These are phyloP conservation scores for Litchi chinensis DNA, from an alignment of 345 rosid genomes.

Conservation along the genomic window DNA sequence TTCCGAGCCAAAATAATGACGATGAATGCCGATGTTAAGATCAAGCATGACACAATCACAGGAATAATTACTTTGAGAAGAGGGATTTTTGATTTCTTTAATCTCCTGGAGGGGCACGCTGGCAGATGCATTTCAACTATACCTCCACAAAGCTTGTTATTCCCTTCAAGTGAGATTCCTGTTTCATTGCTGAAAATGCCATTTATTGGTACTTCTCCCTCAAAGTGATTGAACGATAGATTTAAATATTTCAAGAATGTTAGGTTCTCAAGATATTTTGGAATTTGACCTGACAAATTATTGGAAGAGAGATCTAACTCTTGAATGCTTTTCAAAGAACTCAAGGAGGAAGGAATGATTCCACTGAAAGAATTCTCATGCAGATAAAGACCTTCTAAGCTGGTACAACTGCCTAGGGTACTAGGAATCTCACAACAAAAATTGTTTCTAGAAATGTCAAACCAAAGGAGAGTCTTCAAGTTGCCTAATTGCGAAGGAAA, in stretches of 20 bases:
- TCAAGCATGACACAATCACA: background rate
- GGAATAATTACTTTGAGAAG: background rate
- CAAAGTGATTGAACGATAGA: constrained; percentile 19
- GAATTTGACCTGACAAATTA: constrained; percentile 20
- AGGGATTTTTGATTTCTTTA: constrained; percentile 9
- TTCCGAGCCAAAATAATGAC: background rate
- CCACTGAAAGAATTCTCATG: constrained; percentile 6
- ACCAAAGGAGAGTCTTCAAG: background rate
- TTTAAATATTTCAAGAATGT: background rate
- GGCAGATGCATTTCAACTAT: constrained; percentile 13
- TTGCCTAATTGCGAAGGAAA: constrained; percentile 13
- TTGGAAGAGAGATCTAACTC: constrained; percentile 14
- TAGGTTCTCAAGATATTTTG: background rate
- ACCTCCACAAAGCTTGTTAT: constrained; percentile 18
- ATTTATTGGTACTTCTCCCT: constrained; percentile 24
- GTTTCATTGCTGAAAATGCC: constrained; percentile 15
- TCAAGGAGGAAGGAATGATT: constrained; percentile 19
- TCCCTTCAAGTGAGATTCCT: constrained; percentile 14
- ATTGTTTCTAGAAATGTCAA: background rate
- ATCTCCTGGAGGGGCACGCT: background rate
- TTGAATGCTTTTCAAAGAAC: constrained; percentile 13
- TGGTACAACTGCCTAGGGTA: constrained; percentile 14
- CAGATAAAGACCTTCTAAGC: background rate
- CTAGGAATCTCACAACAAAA: constrained; percentile 16
- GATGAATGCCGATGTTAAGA: background rate